phyloP scores from a whole-genome alignment of 306 rosid genomes.

The Quercus mongolica region DNA sequence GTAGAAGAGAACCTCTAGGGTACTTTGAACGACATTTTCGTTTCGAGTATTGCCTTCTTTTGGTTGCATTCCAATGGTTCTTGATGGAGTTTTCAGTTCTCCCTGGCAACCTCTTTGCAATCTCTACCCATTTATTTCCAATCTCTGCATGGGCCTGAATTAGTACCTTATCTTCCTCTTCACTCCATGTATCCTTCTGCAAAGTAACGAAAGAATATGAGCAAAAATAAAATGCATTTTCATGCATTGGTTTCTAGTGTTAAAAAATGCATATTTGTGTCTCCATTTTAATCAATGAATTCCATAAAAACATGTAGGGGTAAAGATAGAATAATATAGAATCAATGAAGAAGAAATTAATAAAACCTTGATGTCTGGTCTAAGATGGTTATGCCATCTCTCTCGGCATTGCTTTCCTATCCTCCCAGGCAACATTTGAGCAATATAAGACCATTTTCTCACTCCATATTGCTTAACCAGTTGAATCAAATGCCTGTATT shows the following conservation, averaged over 20 bases:
- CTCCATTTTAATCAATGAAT: not conserved
- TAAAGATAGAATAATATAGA: not conserved
- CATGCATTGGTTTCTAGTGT: not conserved
- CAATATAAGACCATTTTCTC: constrained; percentile 93
- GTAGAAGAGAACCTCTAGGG: constrained; percentile 68
- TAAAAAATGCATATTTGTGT: not conserved
- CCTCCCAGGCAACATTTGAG: constrained; percentile 85
- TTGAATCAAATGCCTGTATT: constrained; percentile 62
- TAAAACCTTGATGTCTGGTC: constrained; percentile 88
- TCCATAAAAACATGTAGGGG: not conserved
- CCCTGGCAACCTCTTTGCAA: constrained; percentile 81
- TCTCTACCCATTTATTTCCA: constrained; percentile 98
- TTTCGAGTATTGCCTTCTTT: constrained; percentile 84
- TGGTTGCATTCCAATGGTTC: constrained; percentile 98
- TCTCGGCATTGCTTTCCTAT: constrained; percentile 97
- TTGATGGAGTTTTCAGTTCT: constrained; percentile 95
- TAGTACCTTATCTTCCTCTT: constrained; percentile 75
- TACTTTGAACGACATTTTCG: constrained; percentile 77
- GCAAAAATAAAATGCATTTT: not conserved
- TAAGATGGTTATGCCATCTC: constrained; percentile 95
- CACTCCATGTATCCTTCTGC: constrained; percentile 93
- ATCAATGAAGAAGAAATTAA: not conserved
- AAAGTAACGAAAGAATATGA: not conserved
- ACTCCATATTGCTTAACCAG: constrained; percentile 78
- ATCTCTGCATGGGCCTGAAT: constrained; percentile 74